Conservation (phyloP, 202 grass and related monocot species). For the Dendrocalamus latiflorus region DNA sequence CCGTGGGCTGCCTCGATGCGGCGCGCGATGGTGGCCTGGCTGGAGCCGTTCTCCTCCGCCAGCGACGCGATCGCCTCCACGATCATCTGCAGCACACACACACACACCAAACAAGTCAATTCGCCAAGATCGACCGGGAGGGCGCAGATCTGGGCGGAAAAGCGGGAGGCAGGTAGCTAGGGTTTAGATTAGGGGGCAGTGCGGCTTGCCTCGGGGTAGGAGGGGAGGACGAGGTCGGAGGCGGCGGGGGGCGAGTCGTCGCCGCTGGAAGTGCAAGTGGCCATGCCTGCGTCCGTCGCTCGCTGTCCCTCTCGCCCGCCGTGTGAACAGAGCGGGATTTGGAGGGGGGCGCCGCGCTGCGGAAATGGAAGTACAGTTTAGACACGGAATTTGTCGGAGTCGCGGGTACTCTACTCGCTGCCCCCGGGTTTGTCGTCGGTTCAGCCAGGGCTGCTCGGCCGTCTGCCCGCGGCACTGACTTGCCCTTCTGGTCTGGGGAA, state of each 20-base stretch:
- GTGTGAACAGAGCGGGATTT: background rate
- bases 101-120: slow-evolving; percentile 3
- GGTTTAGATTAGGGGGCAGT: background rate
- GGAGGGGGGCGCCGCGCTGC: background rate
- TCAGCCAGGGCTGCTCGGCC: background rate
- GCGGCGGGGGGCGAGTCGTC: slow-evolving; percentile 11
- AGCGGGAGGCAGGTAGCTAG: background rate
- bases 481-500: too few species aligned
- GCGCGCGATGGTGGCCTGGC: slow-evolving; percentile 53
- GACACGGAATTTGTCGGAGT: slow-evolving; percentile 43
- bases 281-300: slow-evolving; percentile 34
- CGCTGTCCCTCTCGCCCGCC: background rate
- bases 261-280: slow-evolving; percentile 32
- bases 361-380: slow-evolving; percentile 46
- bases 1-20: slow-evolving; percentile 54
- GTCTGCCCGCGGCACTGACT: too few species aligned
- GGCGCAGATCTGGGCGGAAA: slow-evolving; percentile 26
- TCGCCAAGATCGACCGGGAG: background rate
- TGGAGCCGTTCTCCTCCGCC: slow-evolving; percentile 48
- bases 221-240: slow-evolving; percentile 33
- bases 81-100: slow-evolving; percentile 66
- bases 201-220: slow-evolving; percentile 52
- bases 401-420: background rate
- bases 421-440: background rate
- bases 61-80: slow-evolving; percentile 52